phyloP scores from a whole-genome alignment of 768 basidiomycete species.

The Tulasnella sp. region DNA sequence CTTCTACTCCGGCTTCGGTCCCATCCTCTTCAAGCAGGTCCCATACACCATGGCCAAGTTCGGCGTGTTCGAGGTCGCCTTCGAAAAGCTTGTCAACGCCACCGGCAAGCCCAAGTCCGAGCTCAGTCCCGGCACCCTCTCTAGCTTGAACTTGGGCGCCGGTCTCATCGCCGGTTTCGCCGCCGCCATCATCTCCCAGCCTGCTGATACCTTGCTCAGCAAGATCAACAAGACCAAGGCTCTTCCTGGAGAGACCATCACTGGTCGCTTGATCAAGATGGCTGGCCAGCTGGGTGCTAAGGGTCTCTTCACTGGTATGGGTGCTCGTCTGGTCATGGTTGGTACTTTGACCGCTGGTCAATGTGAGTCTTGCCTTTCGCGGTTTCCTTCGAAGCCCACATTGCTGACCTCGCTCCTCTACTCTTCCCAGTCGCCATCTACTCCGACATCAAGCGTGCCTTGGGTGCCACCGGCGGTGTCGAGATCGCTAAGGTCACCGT shows the following conservation, averaged over 20 bases:
- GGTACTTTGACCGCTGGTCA: conserved; percentile 45
- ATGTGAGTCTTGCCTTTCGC: conserved; percentile 31
- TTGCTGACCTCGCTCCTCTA: neutral
- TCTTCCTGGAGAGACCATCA: conserved; percentile 41
- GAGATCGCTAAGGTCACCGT: conserved; percentile 32
- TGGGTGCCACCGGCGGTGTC: conserved; percentile 40
- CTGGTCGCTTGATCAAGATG: conserved; percentile 41
- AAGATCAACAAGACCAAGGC: conserved; percentile 80
- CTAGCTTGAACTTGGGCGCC: conserved; percentile 78
- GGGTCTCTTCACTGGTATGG: conserved; percentile 45
- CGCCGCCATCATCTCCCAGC: conserved; percentile 94
- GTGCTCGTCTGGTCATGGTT: conserved; percentile 43
- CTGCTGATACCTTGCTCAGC: conserved; percentile 90
- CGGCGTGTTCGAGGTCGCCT: conserved; percentile 73
- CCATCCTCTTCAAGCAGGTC: conserved; percentile 61
- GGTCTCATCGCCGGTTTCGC: conserved; percentile 95
- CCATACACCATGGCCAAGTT: conserved; percentile 99
- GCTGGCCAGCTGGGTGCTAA: conserved; percentile 41
- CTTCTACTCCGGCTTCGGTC: conserved; percentile 47
- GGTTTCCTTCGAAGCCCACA: neutral
- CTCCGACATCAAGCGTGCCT: conserved; percentile 41
- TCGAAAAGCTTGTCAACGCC: conserved; percentile 63
- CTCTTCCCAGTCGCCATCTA: conserved; percentile 36
- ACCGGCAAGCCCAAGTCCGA: conserved; percentile 75
- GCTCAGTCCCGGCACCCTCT: conserved; percentile 46